phyloP scores from a whole-genome alignment of 129 eudicot species.

The Tagetes erecta region DNA sequence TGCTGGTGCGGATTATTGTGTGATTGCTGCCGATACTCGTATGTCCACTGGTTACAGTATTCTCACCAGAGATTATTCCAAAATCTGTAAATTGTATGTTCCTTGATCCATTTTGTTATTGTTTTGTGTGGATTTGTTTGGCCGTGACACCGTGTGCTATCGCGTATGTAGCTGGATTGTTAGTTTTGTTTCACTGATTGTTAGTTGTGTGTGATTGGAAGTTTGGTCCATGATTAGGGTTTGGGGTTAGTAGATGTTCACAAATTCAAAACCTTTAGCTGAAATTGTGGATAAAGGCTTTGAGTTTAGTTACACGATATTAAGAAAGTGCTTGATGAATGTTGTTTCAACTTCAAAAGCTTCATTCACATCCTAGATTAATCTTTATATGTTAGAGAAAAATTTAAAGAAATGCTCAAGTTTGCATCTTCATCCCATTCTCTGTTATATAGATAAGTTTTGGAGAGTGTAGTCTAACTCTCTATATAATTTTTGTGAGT shows the following conservation, averaged over 20 bases:
- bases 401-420: too few relatives aligned
- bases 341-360: neutral
- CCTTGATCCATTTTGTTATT: neutral
- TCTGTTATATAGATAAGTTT: too few relatives aligned
- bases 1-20: slow-evolving; percentile 96
- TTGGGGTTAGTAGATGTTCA: slow-evolving; percentile 25
- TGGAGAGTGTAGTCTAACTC: too few relatives aligned
- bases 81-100: slow-evolving; percentile 81
- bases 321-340: neutral
- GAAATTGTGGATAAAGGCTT: neutral
- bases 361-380: neutral
- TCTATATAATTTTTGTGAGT: too few relatives aligned
- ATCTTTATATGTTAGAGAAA: too few relatives aligned
- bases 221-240: slow-evolving; percentile 22
- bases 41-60: slow-evolving; percentile 96
- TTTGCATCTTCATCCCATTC: too few relatives aligned
- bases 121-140: slow-evolving; percentile 3
- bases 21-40: slow-evolving; percentile 94
- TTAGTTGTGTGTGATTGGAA: slow-evolving; percentile 5
- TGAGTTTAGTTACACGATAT: neutral
- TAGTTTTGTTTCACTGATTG: neutral
- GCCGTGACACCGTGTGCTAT: neutral
- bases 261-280: neutral
- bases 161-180: neutral
- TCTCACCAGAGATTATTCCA: slow-evolving; percentile 98